A percentile compares a stretch with the other conserved stretches of the same genome.
These are phyloP conservation scores for Cercospora brassicicola DNA, from an alignment of 2,329 filamentous ascomycete genomes.

Conservation along the genomic window DNA sequence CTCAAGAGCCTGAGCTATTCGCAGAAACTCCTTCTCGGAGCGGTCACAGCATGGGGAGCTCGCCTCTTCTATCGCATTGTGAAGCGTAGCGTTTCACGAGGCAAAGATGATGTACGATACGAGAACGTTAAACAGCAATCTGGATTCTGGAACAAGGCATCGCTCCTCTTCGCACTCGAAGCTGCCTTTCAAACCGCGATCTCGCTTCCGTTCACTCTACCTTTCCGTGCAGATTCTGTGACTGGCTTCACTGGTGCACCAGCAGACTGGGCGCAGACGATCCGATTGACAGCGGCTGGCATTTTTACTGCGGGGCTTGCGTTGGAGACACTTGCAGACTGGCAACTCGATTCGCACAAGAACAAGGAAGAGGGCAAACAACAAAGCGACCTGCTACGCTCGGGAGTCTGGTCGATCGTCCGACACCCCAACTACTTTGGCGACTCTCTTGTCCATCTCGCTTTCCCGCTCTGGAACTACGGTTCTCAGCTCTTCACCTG, in stretches of 20 bases:
- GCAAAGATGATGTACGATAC: slow-evolving; percentile 60
- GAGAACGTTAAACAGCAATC: slow-evolving; percentile 53
- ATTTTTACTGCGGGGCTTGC: slow-evolving; percentile 59
- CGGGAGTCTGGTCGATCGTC: slow-evolving; percentile 64
- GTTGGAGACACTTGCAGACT: slow-evolving; percentile 58
- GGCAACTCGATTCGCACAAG: slow-evolving; percentile 56
- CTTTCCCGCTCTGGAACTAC: slow-evolving; percentile 60
- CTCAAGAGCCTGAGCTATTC: slow-evolving; percentile 54
- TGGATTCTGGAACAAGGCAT: slow-evolving; percentile 59
- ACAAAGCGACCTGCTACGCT: slow-evolving; percentile 46
- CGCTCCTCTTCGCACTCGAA: slow-evolving; percentile 59
- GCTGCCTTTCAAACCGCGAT: slow-evolving; percentile 59
- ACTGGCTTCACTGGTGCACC: slow-evolving; percentile 18
- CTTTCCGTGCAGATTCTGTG: slow-evolving; percentile 43
- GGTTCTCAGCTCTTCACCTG: slow-evolving; percentile 57
- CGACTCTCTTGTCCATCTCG: slow-evolving; percentile 59
- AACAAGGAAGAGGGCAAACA: slow-evolving; percentile 33
- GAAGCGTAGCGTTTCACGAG: slow-evolving; percentile 51
- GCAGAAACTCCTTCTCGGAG: slow-evolving; percentile 57
- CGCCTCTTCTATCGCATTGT: slow-evolving; percentile 58
- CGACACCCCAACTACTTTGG: slow-evolving; percentile 65
- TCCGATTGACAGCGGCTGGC: slow-evolving; percentile 47
- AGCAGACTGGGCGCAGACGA: slow-evolving; percentile 40
- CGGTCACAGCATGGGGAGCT: slow-evolving; percentile 59
- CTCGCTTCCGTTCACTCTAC: slow-evolving; percentile 57